These are phyloP conservation scores for Bryopsis sp. DNA, from an alignment of 139 green algal species.

Conservation along the genomic window DNA sequence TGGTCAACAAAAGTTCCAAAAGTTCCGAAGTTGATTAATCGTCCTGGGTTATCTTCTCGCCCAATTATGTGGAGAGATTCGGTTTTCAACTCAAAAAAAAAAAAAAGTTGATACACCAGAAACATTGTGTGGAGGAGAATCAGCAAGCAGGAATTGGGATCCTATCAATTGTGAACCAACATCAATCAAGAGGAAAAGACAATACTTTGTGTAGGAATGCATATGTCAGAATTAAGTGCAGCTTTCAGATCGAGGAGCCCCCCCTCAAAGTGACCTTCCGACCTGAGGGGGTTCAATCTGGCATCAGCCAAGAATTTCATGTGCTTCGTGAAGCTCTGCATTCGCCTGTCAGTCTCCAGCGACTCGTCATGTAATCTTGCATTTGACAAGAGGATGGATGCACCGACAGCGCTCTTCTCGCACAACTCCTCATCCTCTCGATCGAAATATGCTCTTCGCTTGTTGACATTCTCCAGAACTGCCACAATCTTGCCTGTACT, in stretches of 20 bases:
- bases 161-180: too few relatives aligned
- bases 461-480: not conserved
- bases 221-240: not conserved
- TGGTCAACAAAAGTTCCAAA: not conserved
- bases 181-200: not conserved
- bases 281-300: not conserved
- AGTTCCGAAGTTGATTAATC: not conserved
- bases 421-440: not conserved
- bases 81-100: too few relatives aligned
- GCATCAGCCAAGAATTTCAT: not conserved
- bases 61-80: not conserved
- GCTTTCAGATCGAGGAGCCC: not conserved
- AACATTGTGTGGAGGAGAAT: too few relatives aligned
- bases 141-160: too few relatives aligned
- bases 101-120: too few relatives aligned
- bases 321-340: not conserved
- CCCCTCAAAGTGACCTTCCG: not conserved
- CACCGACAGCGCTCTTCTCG: not conserved
- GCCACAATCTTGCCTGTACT: not conserved
- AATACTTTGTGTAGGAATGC: not conserved
- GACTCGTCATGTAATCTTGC: not conserved
- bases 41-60: not conserved
- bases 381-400: not conserved
- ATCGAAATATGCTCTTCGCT: not conserved
- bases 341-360: not conserved